Conservation (phyloP, 208 protist genomes). For the Acanthamoeba divionensis region DNA sequence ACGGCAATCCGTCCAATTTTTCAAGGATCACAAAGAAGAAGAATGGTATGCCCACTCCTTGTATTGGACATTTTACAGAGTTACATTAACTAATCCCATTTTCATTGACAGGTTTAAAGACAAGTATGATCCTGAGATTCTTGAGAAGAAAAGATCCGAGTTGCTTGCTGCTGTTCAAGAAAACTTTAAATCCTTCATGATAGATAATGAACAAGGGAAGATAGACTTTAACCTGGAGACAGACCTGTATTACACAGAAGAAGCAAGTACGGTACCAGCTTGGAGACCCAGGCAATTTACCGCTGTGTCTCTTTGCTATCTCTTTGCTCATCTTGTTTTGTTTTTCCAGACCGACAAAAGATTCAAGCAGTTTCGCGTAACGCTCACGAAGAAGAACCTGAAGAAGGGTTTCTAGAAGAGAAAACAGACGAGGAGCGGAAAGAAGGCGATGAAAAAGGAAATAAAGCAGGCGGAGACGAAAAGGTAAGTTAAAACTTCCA, state of each 20-base stretch:
- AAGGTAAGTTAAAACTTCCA: not conserved
- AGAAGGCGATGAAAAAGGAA: not conserved
- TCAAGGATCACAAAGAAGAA: constrained; percentile 50
- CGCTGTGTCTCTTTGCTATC: not conserved
- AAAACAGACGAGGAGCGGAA: not conserved
- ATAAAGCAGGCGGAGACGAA: not conserved
- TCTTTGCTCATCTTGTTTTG: not conserved
- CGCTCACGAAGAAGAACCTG: no score
- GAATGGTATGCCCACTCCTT: not conserved
- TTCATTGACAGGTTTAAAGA: constrained; percentile 12
- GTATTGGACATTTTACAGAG: not conserved
- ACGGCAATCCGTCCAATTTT: not conserved
- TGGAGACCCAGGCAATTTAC: no score
- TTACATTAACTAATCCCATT: not conserved
- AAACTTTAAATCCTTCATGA: not conserved
- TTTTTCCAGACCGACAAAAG: no score
- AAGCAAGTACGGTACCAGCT: not conserved
- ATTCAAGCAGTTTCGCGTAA: no score
- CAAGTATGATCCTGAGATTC: constrained; percentile 9
- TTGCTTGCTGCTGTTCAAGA: not conserved
- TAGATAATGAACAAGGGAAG: not conserved
- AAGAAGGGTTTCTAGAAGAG: no score
- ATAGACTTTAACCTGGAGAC: not conserved
- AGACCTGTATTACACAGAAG: not conserved
- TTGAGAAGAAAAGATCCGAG: constrained; percentile 18